A percentile compares a stretch with the other conserved stretches of the same genome.
These are phyloP conservation scores for Mycena vulgaris DNA, from an alignment of 768 basidiomycete species.

Conservation along the genomic window DNA sequence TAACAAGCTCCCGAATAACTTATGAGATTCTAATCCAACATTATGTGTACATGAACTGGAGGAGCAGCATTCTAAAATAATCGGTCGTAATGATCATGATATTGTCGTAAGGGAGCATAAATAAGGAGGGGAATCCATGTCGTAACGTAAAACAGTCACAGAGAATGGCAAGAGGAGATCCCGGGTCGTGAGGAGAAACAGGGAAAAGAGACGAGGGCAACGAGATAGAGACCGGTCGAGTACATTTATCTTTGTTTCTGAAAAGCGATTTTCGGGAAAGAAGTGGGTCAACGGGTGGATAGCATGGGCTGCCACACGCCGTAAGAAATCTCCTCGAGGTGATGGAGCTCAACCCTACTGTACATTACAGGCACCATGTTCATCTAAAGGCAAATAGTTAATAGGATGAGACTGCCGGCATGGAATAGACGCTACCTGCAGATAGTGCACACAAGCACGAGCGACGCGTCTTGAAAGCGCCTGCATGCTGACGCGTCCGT, in stretches of 20 bases:
- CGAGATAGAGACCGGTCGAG: neutral
- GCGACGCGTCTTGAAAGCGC: constrained; percentile 79
- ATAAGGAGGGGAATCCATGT: constrained; percentile 30
- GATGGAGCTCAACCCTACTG: constrained; percentile 79
- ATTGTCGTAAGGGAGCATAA: constrained; percentile 33
- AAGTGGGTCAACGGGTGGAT: constrained; percentile 52
- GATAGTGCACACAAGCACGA: constrained; percentile 81
- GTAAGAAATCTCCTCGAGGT: constrained; percentile 77
- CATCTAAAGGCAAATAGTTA: constrained; percentile 58
- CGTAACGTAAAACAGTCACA: constrained; percentile 21
- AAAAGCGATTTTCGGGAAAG: constrained; percentile 2
- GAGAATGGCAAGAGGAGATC: constrained; percentile 8
- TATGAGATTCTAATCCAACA: constrained; percentile 7
- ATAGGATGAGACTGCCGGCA: constrained; percentile 6
- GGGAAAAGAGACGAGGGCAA: constrained; percentile 14
- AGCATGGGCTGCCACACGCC: constrained; percentile 85
- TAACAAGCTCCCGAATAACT: constrained; percentile 24
- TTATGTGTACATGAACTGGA: constrained; percentile 11
- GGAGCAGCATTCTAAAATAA: constrained; percentile 21
- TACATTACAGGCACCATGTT: constrained; percentile 79
- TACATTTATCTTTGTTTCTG: neutral
- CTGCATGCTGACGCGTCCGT: constrained; percentile 75
- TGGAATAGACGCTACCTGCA: constrained; percentile 64
- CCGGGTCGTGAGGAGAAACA: constrained; percentile 16
- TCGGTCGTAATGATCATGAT: constrained; percentile 23